A percentile compares a stretch with the other conserved stretches of the same genome.
These are phyloP conservation scores for Magnusiomyces fungicola DNA, from an alignment of 1,139 yeast genomes.

Conservation along the genomic window DNA sequence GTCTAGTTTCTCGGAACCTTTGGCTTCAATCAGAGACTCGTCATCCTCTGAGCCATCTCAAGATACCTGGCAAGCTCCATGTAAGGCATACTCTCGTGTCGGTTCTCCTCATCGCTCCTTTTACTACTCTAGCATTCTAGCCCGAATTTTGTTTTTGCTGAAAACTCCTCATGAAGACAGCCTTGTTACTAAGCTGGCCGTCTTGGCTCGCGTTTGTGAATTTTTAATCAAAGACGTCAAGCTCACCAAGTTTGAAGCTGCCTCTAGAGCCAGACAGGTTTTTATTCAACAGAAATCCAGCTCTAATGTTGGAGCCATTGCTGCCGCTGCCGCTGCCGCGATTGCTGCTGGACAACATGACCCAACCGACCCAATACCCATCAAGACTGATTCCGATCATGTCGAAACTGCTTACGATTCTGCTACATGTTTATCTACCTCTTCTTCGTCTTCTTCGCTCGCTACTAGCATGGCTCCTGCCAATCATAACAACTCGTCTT, in stretches of 20 bases:
- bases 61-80: not conserved
- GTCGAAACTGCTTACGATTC: not conserved
- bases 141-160: not conserved
- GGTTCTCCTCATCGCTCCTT: not conserved
- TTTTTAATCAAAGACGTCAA: not conserved
- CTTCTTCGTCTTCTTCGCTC: not conserved
- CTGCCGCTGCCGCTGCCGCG: not conserved
- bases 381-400: not conserved
- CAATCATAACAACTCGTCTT: too few species aligned
- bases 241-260: not conserved
- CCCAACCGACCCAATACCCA: not conserved
- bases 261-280: not conserved
- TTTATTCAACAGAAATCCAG: not conserved
- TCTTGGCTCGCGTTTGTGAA: not conserved
- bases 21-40: too few species aligned
- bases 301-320: not conserved
- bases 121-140: not conserved
- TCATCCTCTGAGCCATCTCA: too few species aligned
- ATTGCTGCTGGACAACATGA: not conserved
- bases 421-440: not conserved
- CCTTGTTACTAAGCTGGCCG: not conserved
- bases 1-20: too few species aligned
- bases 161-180: not conserved
- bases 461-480: too few species aligned
- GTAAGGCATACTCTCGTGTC: not conserved